Base-by-base conservation (phyloP, 257 asterid species). In the Penstemon eatonii region DNA sequence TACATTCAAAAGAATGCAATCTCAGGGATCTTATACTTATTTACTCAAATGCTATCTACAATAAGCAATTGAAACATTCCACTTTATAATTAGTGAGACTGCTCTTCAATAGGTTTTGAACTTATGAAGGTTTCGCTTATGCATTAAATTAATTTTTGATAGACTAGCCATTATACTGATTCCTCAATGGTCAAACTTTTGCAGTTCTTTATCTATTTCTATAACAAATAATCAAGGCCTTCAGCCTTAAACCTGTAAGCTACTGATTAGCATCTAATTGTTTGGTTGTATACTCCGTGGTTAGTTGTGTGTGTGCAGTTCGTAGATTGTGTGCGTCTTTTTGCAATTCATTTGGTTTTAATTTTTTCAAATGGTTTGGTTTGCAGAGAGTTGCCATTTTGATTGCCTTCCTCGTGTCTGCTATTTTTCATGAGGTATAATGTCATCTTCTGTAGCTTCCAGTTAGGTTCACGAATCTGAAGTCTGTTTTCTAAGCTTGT, bases 361-460 rank as follows among this genome's bases (percentile, higher is more conserved):
- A 52, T 15, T 62, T 25, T 45, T 36, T 44, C 62, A 58, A 49
- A 49, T 63, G 73, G 73, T 75, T 65, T 70, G 77, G 75, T 75
- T 15, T 78, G 71, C 87, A 94, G 99, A 87, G 81, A 52, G 85
- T 70, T 59, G 97, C 99, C 5, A 75, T 89, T 81, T 71, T 91
- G 83, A 74, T 94, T 80, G 81, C 96, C 15, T 94, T 94, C 80
- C 71, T 91, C 12, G 87, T 91, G 52, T 94, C 99, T 56, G 99
- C 99, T 65, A 70, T 89, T 78, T 94, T 94, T 83, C 99, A 94
- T 36, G 99, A 94, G 99, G 99, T 91, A 79, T 50, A 62, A 9
- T 57, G 70, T 45, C 56, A 66, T 51, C 46, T 43, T 49, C 15
- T 56, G 33, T 18, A 10, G 18, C 54, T 45, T 56, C 73, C 56